Evolutionary conservation across 495 filamentous ascomycete species (phyloP), one percentile per base, ranked within the genome.

Genomic region (Aspergillus carlsbadensis): DNA sequence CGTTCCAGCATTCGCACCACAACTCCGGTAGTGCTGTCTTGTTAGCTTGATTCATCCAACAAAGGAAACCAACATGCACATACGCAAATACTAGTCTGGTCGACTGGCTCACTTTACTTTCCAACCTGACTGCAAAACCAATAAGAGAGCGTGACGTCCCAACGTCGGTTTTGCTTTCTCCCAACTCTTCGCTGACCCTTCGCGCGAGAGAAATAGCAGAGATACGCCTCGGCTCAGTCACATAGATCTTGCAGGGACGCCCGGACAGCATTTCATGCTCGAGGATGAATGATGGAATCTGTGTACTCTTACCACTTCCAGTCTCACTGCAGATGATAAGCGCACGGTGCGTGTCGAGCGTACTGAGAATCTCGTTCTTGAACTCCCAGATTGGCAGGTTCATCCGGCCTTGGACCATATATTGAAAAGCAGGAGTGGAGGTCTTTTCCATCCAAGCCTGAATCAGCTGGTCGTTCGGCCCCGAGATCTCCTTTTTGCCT

Each of bases 1-100:
- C 86, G 84, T 71, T 98, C 93, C 10, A 98, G 76, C 94, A 98
- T 98, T 13, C 94, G 87, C 78, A 98, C 90, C 6, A 98, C 89
- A 59, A 98, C 95, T 72, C 94, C 94, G 54, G 86, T 85, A 11
- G 82, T 84, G 22, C 69, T 74, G 8, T 36, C 29, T 45, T 34
- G 41, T 70, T 47, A 65, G 64, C 14, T n/a, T 53, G 51, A 10
- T 46, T 26, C 29, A 22, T n/a, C 8, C 53, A 43, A 26, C 52
- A 24, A 15, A 3, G 21, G 18, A 31, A 48, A 36, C 10, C 4
- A 8, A 40, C n/a, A n/a, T n/a, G n/a, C n/a, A 70, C 78, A 49
- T 71, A 79, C 78, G 92, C 94, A 71, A 91, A 98, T 5, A 97
- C 82, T 21, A 98, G 79, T 52, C 89, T 78, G 5, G 92, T 98